Percentiles rank a stretch among this genome's conserved stretches.
Conservation (phyloP, 208 protist species). For the Porcisia hertigi region DNA sequence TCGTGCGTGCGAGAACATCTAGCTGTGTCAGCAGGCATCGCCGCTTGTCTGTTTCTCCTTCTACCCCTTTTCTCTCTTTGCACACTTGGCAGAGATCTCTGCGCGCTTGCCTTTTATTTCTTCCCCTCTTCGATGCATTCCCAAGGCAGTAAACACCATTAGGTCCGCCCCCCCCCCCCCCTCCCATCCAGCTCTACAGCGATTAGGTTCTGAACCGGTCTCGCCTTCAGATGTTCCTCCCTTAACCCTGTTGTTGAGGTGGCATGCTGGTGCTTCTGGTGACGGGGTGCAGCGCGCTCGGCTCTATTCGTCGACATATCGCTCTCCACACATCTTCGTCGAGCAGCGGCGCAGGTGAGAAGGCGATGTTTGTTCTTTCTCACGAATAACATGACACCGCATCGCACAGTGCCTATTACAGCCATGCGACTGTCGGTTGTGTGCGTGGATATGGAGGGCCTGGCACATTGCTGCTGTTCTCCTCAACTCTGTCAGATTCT, state of each 20-base stretch:
- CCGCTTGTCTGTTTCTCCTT: background rate
- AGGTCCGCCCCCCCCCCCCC: background rate
- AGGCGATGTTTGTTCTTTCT: slow-evolving; percentile 1
- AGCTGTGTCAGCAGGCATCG: background rate
- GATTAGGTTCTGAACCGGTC: background rate
- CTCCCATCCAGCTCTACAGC: background rate
- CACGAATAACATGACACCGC: background rate
- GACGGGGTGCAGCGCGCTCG: background rate
- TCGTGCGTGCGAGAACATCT: background rate
- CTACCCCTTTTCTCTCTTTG: background rate
- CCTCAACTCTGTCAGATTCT: background rate
- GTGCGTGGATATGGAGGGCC: background rate
- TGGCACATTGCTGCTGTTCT: background rate
- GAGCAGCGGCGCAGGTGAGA: background rate
- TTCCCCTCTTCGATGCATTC: background rate
- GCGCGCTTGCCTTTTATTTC: background rate
- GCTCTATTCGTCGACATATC: background rate
- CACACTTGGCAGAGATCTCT: background rate
- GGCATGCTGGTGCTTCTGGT: background rate
- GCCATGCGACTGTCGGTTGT: background rate
- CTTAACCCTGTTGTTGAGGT: background rate
- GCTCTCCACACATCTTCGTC: background rate
- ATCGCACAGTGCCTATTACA: background rate
- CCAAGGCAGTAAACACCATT: background rate
- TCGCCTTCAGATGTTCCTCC: no score